Percentiles rank a stretch among this genome's conserved stretches.
phyloP scores from a whole-genome alignment of 768 basidiomycete genomes.

The Megacollybia marginata region DNA sequence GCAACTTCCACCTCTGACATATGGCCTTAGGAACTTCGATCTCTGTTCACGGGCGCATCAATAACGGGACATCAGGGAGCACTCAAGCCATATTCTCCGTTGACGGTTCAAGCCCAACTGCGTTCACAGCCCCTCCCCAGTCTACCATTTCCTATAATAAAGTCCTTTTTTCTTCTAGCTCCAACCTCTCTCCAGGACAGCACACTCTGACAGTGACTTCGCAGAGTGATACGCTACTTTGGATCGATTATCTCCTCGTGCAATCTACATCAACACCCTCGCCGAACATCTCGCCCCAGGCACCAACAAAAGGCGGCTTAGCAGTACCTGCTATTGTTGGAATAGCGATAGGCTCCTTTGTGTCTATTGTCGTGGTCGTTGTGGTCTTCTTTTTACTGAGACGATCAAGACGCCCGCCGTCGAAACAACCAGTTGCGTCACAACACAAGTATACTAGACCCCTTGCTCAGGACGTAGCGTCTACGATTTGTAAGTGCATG shows the following conservation, averaged over 20 bases:
- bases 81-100: constrained; percentile 13
- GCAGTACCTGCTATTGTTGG: constrained; percentile 3
- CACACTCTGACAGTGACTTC: constrained; percentile 12
- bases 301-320: background rate
- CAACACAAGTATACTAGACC: background rate
- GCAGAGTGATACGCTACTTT: constrained; percentile 4
- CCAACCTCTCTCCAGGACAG: constrained; percentile 7
- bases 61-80: constrained; percentile 9
- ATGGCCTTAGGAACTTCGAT: constrained; percentile 9
- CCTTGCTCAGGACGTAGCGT: background rate
- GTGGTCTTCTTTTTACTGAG: background rate
- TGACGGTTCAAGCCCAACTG: constrained; percentile 10
- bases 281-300: constrained; percentile 2
- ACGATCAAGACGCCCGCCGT: background rate
- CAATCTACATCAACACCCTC: constrained; percentile 6
- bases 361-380: background rate
- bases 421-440: background rate
- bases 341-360: constrained; percentile 2
- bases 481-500: background rate
- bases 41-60: constrained; percentile 13
- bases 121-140: constrained; percentile 11
- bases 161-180: constrained; percentile 10
- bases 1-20: background rate
- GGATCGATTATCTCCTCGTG: constrained; percentile 16
- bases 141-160: constrained; percentile 10